A percentile compares a stretch with the other conserved stretches of the same genome.
Conservation (phyloP, 108 stramenopile genomes). For the Cyclotella cryptica region DNA sequence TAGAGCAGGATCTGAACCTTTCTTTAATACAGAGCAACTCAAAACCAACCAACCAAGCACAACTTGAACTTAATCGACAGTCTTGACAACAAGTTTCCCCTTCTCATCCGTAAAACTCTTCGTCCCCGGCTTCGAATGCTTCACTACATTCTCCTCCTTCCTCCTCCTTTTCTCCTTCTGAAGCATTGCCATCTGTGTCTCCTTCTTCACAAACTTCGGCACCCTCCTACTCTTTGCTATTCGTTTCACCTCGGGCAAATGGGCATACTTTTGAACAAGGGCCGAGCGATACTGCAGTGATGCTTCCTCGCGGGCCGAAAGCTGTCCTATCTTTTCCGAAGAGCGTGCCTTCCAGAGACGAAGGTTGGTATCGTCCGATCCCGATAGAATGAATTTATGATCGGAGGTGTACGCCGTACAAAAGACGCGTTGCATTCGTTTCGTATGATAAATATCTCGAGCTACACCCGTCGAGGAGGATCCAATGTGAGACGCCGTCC, state of each 20-base stretch:
- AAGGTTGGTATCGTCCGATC: constrained; percentile 97
- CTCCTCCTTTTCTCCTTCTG: constrained; percentile 91
- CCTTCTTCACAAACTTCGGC: constrained; percentile 95
- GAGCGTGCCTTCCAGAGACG: constrained; percentile 97
- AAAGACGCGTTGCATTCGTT: constrained; percentile 99
- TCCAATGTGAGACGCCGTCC: constrained; percentile 39
- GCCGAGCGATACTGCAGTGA: constrained; percentile 89
- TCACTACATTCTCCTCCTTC: constrained; percentile 89
- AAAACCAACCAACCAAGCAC: too few species aligned
- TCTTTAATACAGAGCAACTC: too few species aligned
- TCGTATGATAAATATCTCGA: constrained; percentile 96
- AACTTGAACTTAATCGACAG: constrained; percentile 62
- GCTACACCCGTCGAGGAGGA: constrained; percentile 56
- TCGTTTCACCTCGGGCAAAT: constrained; percentile 93
- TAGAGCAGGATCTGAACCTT: too few species aligned
- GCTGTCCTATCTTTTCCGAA: constrained; percentile 90
- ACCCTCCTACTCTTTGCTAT: constrained; percentile 88
- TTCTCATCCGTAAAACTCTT: constrained; percentile 71
- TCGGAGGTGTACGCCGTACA: constrained; percentile 95
- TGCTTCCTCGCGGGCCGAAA: constrained; percentile 85
- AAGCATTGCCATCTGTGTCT: constrained; percentile 78
- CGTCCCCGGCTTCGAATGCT: constrained; percentile 82
- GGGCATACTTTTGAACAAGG: constrained; percentile 85
- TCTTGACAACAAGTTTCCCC: constrained; percentile 73
- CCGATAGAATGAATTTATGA: constrained; percentile 92